Percentiles rank a stretch among this genome's conserved stretches.
phyloP scores from a whole-genome alignment of 176 grass and related monocot genomes.

The Avena sativa region DNA sequence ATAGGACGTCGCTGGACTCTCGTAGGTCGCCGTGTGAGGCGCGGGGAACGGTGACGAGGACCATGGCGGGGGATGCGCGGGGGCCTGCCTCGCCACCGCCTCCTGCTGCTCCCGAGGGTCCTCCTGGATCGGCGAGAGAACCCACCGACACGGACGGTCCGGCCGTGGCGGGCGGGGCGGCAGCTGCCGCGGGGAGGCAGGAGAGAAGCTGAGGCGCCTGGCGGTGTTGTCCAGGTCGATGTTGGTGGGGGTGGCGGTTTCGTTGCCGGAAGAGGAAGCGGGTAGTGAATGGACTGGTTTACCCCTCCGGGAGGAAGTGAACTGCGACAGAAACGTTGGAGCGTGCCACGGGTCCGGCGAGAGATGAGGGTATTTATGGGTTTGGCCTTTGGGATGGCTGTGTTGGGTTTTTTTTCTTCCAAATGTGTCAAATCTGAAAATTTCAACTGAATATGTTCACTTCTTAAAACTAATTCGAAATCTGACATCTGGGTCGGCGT shows the following conservation, averaged over 20 bases:
- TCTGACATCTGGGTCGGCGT: too few species aligned
- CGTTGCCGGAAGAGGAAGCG: background rate
- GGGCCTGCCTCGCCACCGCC: background rate
- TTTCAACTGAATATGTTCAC: too few species aligned
- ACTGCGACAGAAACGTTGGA: background rate
- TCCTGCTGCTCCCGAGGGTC: background rate
- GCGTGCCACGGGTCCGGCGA: background rate
- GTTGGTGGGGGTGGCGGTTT: background rate
- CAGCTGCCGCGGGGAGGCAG: background rate
- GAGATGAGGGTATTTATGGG: slow-evolving; percentile 12
- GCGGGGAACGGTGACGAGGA: background rate
- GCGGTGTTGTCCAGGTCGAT: slow-evolving; percentile 23
- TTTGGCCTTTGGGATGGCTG: background rate
- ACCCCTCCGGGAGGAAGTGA: background rate
- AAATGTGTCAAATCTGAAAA: too few species aligned
- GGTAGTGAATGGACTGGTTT: background rate
- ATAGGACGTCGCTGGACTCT: background rate
- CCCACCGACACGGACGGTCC: too few species aligned
- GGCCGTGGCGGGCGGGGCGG: background rate
- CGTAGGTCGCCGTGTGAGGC: slow-evolving; percentile 1
- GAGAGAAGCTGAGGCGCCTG: slow-evolving; percentile 49
- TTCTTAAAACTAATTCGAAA: too few species aligned
- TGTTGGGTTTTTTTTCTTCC: too few species aligned
- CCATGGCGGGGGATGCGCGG: background rate
- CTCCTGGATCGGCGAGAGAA: slow-evolving; percentile 23